Percentiles rank a stretch among this genome's conserved stretches.
Evolutionary conservation across 805 yeast species (phyloP).

Genomic region (Kregervanrija fluxuum): DNA sequence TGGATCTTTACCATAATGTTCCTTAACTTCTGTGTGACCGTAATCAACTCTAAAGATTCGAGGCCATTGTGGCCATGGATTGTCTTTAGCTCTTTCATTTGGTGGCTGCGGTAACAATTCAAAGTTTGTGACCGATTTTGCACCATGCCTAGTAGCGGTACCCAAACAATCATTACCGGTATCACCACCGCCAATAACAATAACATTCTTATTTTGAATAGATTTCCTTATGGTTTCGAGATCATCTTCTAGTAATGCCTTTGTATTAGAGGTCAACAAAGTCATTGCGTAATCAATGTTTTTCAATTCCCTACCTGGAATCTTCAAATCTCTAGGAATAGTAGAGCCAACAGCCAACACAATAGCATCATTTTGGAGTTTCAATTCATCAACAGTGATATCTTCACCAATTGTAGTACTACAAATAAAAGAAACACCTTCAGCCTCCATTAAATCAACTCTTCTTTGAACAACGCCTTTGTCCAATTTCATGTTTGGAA

Average conservation of each 20-base stretch:
- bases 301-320: slow-evolving; percentile 87
- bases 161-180: slow-evolving; percentile 99
- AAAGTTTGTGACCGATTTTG: slow-evolving; percentile 87
- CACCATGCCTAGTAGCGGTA: slow-evolving; percentile 95
- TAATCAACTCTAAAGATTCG: slow-evolving; percentile 95
- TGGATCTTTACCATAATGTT: slow-evolving; percentile 95
- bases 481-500: slow-evolving; percentile 97
- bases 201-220: slow-evolving; percentile 79
- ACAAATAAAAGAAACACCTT: slow-evolving; percentile 77
- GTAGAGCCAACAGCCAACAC: slow-evolving; percentile 92
- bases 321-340: slow-evolving; percentile 89
- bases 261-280: slow-evolving; percentile 78
- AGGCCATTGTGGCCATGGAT: slow-evolving; percentile 99
- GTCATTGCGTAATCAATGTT: slow-evolving; percentile 95
- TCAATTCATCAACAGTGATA: slow-evolving; percentile 61
- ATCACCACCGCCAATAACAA: slow-evolving; percentile 99
- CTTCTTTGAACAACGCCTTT: slow-evolving; percentile 90
- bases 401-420: slow-evolving; percentile 82
- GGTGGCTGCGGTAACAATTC: slow-evolving; percentile 94
- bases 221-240: slow-evolving; percentile 67
- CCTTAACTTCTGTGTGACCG: slow-evolving; percentile 92
- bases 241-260: slow-evolving; percentile 76
- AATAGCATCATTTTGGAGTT: slow-evolving; percentile 68
- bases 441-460: slow-evolving; percentile 81
- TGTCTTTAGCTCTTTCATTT: slow-evolving; percentile 76